Percentiles rank a stretch among this genome's conserved stretches.
Conservation (phyloP, 169 alveolate genomes). For the Miamiensis avidus region DNA sequence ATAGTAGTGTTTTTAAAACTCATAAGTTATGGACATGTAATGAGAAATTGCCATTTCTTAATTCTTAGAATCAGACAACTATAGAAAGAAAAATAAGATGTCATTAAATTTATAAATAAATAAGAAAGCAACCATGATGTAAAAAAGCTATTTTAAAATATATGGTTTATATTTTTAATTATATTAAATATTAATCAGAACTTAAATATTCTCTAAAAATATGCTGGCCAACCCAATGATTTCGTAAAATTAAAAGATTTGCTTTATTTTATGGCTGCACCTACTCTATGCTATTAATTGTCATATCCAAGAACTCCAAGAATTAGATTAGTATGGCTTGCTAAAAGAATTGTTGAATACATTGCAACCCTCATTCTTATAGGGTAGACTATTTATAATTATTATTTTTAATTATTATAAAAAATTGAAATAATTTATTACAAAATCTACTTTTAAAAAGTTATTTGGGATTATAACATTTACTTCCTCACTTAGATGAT, state of each 20-base stretch:
- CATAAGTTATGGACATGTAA: slow-evolving; percentile 42
- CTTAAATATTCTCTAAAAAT: slow-evolving; percentile 15
- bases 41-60: slow-evolving; percentile 25
- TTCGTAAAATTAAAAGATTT: slow-evolving; percentile 30
- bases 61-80: slow-evolving; percentile 22
- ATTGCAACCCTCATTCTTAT: slow-evolving; percentile 2
- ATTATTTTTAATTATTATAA: no score
- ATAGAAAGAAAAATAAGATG: slow-evolving; percentile 14
- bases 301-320: slow-evolving; percentile 28
- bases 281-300: slow-evolving; percentile 42
- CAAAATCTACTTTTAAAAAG: no score
- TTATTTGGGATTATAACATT: slow-evolving; percentile 28
- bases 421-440: no score
- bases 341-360: slow-evolving; percentile 32
- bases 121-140: slow-evolving; percentile 27
- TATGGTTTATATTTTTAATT: no score
- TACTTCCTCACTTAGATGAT: slow-evolving; percentile 23
- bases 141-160: no score
- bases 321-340: slow-evolving; percentile 37
- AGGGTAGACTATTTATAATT: slow-evolving; percentile 1
- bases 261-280: slow-evolving; percentile 44
- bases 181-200: background rate
- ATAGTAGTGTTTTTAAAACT: slow-evolving; percentile 28
- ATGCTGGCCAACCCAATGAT: slow-evolving; percentile 2
- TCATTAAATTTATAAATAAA: slow-evolving; percentile 25